Evolutionary conservation across 1,284 basidiomycete species (phyloP).

Genomic region (Boletellus deceptivus): DNA sequence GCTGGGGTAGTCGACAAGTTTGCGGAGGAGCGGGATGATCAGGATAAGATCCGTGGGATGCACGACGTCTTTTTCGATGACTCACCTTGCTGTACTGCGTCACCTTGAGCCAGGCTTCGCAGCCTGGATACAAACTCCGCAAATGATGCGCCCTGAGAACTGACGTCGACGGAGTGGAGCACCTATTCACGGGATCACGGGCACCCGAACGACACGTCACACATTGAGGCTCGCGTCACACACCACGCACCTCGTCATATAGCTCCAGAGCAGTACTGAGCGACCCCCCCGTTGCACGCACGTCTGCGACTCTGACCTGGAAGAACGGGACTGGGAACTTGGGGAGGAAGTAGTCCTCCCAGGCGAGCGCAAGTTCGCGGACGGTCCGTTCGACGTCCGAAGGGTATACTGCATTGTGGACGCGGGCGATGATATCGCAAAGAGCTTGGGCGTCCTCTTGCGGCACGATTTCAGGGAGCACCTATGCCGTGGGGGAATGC

Average conservation of each 20-base stretch:
- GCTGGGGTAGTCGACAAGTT: slow-evolving; percentile 9
- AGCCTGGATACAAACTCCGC: slow-evolving; percentile 24
- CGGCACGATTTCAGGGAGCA: slow-evolving; percentile 22
- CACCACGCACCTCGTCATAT: slow-evolving; percentile 28
- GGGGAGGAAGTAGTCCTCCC: slow-evolving; percentile 34
- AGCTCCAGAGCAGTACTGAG: slow-evolving; percentile 31
- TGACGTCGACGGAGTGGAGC: slow-evolving; percentile 18
- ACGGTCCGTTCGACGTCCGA: slow-evolving; percentile 22
- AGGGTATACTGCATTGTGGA: slow-evolving; percentile 17
- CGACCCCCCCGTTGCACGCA: slow-evolving; percentile 30
- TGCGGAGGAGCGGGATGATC: neutral
- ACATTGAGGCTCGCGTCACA: too few relatives aligned
- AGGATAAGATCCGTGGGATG: neutral
- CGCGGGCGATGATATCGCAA: slow-evolving; percentile 13
- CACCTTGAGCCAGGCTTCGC: slow-evolving; percentile 25
- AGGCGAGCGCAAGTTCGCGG: slow-evolving; percentile 28
- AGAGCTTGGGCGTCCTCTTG: slow-evolving; percentile 24
- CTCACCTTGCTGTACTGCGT: slow-evolving; percentile 30
- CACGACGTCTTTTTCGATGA: neutral
- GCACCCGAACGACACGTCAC: slow-evolving; percentile 1
- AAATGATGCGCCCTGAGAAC: slow-evolving; percentile 20
- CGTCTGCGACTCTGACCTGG: slow-evolving; percentile 33
- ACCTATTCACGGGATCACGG: slow-evolving; percentile 16
- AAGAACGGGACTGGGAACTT: slow-evolving; percentile 33
- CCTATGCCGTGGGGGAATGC: slow-evolving; percentile 6